phyloP scores from a whole-genome alignment of 2,329 filamentous ascomycete species.

The Tolypocladium inflatum region DNA sequence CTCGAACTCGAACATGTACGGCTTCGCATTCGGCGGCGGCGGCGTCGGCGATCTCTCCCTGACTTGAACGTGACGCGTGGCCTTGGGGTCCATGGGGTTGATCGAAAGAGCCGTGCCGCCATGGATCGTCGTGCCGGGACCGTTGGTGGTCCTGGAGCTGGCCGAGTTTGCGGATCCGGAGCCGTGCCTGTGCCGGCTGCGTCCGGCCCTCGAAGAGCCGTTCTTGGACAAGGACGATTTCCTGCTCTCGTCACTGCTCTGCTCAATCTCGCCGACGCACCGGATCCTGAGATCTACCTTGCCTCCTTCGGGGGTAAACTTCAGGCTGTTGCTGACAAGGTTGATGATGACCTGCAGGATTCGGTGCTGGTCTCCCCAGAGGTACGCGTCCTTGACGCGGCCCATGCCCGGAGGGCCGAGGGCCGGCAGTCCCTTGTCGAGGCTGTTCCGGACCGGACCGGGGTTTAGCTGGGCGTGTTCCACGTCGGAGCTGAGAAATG shows the following conservation, averaged over 20 bases:
- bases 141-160: constrained; percentile 29
- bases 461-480: background rate
- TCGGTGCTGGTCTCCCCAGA: constrained; percentile 88
- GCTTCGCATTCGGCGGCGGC: constrained; percentile 51
- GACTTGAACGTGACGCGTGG: constrained; percentile 34
- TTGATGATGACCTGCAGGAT: constrained; percentile 93
- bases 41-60: constrained; percentile 50
- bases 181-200: constrained; percentile 30
- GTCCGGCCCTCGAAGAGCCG: constrained; percentile 25
- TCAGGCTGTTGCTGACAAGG: constrained; percentile 81
- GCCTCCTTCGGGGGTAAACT: constrained; percentile 75
- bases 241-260: constrained; percentile 32
- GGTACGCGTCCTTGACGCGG: constrained; percentile 70
- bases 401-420: constrained; percentile 57
- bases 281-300: constrained; percentile 67
- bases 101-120: constrained; percentile 48
- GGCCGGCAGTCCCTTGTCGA: constrained; percentile 37
- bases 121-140: constrained; percentile 16
- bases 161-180: constrained; percentile 42
- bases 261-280: constrained; percentile 54
- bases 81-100: constrained; percentile 51
- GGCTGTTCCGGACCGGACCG: background rate
- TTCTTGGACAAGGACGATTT: constrained; percentile 42
- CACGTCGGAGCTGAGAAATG: constrained; percentile 41
- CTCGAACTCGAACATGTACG: constrained; percentile 76